These are phyloP conservation scores for Flaveria floridana DNA, from an alignment of 140 eudicot species.

Conservation along the genomic window DNA sequence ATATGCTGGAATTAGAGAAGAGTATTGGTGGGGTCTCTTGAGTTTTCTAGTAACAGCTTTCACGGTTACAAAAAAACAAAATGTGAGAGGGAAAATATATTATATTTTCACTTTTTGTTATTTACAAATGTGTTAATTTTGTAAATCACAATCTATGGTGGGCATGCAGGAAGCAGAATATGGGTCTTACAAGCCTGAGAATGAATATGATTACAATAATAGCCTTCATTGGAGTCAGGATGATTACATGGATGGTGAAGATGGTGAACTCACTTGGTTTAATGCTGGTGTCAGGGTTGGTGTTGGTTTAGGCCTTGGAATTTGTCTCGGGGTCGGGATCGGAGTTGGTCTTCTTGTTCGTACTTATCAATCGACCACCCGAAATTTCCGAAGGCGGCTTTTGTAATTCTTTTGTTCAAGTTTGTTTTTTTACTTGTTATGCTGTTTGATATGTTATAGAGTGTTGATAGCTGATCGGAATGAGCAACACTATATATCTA, in stretches of 20 bases:
- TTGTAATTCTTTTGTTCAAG: constrained; percentile 31
- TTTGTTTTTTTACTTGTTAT: background rate
- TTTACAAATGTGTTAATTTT: background rate
- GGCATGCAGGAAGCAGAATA: constrained; percentile 56
- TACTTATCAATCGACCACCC: constrained; percentile 72
- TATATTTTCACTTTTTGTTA: background rate
- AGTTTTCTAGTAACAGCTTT: background rate
- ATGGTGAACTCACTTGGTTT: constrained; percentile 83
- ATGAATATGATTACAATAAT: constrained; percentile 48
- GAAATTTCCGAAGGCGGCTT: constrained; percentile 72
- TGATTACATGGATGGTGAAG: constrained; percentile 75
- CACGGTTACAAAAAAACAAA: background rate
- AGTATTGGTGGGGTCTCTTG: background rate
- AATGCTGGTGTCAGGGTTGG: constrained; percentile 87
- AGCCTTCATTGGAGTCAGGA: constrained; percentile 47
- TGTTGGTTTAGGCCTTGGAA: constrained; percentile 79
- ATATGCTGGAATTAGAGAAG: too few species aligned
- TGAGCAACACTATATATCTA: constrained; percentile 17
- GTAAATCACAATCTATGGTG: constrained; percentile 7
- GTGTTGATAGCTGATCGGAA: constrained; percentile 37
- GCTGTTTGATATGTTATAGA: constrained; percentile 22
- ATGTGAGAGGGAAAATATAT: too few species aligned
- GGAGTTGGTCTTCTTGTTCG: constrained; percentile 90
- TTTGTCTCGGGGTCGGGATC: constrained; percentile 73
- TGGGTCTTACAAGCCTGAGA: constrained; percentile 57